Evolutionary conservation across 1,139 yeast species (phyloP), one percentile per base, ranked within the genome.

Genomic region (Candida albicans): DNA sequence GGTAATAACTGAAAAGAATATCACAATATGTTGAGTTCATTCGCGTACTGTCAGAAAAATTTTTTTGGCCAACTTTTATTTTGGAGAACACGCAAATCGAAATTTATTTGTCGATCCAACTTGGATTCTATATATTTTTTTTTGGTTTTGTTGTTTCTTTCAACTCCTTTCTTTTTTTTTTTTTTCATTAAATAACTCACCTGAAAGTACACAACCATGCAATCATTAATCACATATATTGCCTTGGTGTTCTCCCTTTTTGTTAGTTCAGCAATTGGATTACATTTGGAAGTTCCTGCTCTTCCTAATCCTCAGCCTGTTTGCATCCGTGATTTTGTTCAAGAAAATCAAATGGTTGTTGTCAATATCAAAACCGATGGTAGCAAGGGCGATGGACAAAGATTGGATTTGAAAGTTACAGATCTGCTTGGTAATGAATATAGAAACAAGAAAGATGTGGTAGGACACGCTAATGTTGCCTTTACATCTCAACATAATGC

Each of bases 281-380:
- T 73, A 51, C 72, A 70, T 50, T 54, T 73, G 53, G 79, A 73
- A 31, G 59, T 73, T 14, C 68, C 67, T 33, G 71, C 77, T 30
- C 52, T 55, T 8, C 52, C 62, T 9, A 57, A 59, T 37, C 69
- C 77, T 40, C 65, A 52, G 54, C 77, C 68, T 51, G 75, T 60
- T 53, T 91, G 99, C 73, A 80, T 91, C 52, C 86, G 98, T 62
- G 97, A 91, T 64, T 91, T 91, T 61, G 95, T 88, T 42, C 73
- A 79, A 43, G 86, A 82, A 55, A 90, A 87, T 46, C 93, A 89
- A 59, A 67, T 90, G 56, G 97, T 91, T 28, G 96, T 89, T 37
- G 85, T 89, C 46, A 86, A 84, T 53, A 78, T 89, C 54, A 77
- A 79, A 51, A 77, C 95, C 14, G 76, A 78, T 54, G 97, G 97